Base-by-base conservation (phyloP, 768 basidiomycete genomes). In the Lactarius trivialis region DNA sequence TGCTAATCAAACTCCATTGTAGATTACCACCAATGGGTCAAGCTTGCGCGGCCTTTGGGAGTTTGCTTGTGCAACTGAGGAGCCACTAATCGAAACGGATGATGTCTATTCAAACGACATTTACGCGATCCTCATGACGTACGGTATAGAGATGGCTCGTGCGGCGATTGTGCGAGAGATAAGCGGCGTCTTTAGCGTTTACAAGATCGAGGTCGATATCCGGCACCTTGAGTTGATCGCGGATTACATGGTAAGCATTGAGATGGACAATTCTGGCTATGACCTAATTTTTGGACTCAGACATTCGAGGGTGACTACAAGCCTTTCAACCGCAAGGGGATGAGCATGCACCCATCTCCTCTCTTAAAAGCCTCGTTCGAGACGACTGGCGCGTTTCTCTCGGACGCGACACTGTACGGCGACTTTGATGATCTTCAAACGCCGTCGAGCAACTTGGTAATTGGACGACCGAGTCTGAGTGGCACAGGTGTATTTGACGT, bases 251-350 rank as follows among this genome's bases (percentile, higher is more conserved):
- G 96, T 96, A 70, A 68, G 88, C 70, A 59, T 34, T 52, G 54
- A 30, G 30, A 53, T 37, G n/a, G 41, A 41, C 11, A 24, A 54
- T 19, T 26, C 51, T n/a, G 66, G 32, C 30, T 12, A 39, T 37
- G 24, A 55, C 60, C 57, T 52, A 14, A 62, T 11, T 3, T 19
- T 24, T 48, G 41, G 8, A 28, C n/a, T n/a, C 58, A 98, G 96
- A 98, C 97, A 0, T 98, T 93, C 72, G 95, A 98, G 59, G 97
- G 97, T 33, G 93, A 89, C 32, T 99, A 95, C 79, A 96, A 92
- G 75, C 93, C 97, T 2, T 99, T 98, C 78, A 99, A 98, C 75
- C 88, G 97, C 50, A 92, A 89, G 66, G 97, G 97, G 57, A 89
- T 99, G 61, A 88, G 91, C 26, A 84, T 88, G 50, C 93, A 92